These are phyloP conservation scores for Boletus tomentosulus DNA, from an alignment of 768 basidiomycete species.

Conservation along the genomic window DNA sequence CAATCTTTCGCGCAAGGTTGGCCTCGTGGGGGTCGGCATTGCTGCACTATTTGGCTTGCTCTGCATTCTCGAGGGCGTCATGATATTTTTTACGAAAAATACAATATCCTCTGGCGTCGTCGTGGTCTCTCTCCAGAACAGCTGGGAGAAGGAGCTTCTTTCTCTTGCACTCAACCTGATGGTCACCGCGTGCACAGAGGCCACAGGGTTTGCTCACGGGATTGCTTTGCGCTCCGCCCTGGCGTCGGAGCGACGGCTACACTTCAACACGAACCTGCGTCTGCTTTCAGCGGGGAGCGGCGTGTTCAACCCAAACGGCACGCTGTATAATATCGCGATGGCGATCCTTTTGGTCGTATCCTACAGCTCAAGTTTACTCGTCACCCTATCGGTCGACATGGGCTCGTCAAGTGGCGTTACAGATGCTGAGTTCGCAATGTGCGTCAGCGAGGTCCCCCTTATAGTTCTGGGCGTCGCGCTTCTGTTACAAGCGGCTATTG, in stretches of 20 bases:
- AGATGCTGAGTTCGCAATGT: slow-evolving; percentile 6
- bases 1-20: slow-evolving; percentile 18
- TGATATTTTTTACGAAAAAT: slow-evolving; percentile 21
- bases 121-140: slow-evolving; percentile 12
- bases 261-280: slow-evolving; percentile 7
- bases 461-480: slow-evolving; percentile 25
- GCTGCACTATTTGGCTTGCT: slow-evolving; percentile 18
- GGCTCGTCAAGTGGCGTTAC: slow-evolving; percentile 10
- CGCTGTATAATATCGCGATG: slow-evolving; percentile 20
- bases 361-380: slow-evolving; percentile 26
- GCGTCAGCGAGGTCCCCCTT: slow-evolving; percentile 24
- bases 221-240: slow-evolving; percentile 27
- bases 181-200: slow-evolving; percentile 26
- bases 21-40: slow-evolving; percentile 23
- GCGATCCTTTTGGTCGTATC: slow-evolving; percentile 28
- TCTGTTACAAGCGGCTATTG: slow-evolving; percentile 22
- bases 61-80: slow-evolving; percentile 23
- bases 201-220: slow-evolving; percentile 27
- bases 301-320: slow-evolving; percentile 22
- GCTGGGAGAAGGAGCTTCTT: slow-evolving; percentile 19
- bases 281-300: slow-evolving; percentile 22
- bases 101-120: slow-evolving; percentile 23
- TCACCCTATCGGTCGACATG: slow-evolving; percentile 15
- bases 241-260: slow-evolving; percentile 21
- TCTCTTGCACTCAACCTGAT: slow-evolving; percentile 26